Percentiles rank a stretch among this genome's conserved stretches.
phyloP scores from a whole-genome alignment of 2,329 filamentous ascomycete genomes.

The Stromatinia cepivora region DNA sequence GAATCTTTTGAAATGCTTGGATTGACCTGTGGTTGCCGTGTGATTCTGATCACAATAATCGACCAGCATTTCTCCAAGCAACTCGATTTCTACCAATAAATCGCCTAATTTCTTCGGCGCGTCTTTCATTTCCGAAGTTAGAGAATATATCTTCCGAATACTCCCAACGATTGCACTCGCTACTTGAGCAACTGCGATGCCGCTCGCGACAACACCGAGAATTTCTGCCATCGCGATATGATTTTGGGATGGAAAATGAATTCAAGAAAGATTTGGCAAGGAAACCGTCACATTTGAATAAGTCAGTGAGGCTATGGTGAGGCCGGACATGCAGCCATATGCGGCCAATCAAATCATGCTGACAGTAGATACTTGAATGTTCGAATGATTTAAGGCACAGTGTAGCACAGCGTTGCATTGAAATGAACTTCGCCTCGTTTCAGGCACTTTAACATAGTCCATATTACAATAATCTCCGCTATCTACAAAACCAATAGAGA shows the following conservation, averaged over 20 bases:
- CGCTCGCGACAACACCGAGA: neutral
- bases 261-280: neutral
- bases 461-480: too few relatives aligned
- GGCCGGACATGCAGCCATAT: neutral
- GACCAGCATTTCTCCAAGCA: neutral
- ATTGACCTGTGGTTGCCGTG: too few relatives aligned
- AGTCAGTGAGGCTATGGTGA: neutral
- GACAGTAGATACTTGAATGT: neutral
- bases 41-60: neutral
- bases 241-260: neutral
- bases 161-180: neutral
- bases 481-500: too few relatives aligned
- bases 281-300: neutral
- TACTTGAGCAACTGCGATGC: conserved; percentile 9
- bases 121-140: neutral
- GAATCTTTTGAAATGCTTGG: neutral
- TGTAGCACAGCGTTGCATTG: neutral
- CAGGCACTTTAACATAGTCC: neutral
- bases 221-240: neutral
- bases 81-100: neutral
- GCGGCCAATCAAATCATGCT: neutral
- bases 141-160: neutral
- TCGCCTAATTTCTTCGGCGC: neutral
- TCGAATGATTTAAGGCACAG: neutral
- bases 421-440: neutral